These are phyloP conservation scores for Geotrichum siamense DNA, from an alignment of 1,139 yeast genomes.

Conservation along the genomic window DNA sequence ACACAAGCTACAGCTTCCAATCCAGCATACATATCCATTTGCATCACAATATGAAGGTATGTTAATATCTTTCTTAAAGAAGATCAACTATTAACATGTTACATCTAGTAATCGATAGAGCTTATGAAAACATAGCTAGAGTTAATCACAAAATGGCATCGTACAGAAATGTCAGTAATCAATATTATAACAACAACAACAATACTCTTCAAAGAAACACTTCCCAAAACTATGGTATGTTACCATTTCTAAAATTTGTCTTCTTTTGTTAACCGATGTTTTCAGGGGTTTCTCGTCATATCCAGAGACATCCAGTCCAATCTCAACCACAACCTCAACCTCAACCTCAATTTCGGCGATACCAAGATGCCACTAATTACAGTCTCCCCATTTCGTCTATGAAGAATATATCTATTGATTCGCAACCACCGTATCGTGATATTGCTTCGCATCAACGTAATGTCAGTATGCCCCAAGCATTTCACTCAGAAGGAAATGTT, in stretches of 20 bases:
- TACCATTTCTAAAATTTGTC: background rate
- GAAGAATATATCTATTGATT: too few relatives aligned
- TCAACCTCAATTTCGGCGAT: background rate
- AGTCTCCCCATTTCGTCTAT: background rate
- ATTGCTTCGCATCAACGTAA: slow-evolving; percentile 10
- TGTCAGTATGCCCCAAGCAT: slow-evolving; percentile 14
- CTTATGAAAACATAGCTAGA: slow-evolving; percentile 10
- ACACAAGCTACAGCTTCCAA: slow-evolving; percentile 6
- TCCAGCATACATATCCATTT: slow-evolving; percentile 12
- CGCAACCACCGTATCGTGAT: background rate
- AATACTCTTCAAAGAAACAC: slow-evolving; percentile 4
- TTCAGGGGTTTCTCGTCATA: too few relatives aligned
- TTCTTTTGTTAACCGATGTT: background rate
- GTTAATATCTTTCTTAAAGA: background rate
- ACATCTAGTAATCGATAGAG: slow-evolving; percentile 10
- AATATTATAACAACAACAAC: background rate
- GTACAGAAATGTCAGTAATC: background rate
- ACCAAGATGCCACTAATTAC: background rate
- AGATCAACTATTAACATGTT: background rate
- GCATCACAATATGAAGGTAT: slow-evolving; percentile 14
- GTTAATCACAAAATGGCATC: slow-evolving; percentile 8
- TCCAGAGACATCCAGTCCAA: too few relatives aligned
- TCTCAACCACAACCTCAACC: background rate
- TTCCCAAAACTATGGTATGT: slow-evolving; percentile 15
- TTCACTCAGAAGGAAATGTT: slow-evolving; percentile 8